Conservation (phyloP, 2,329 filamentous ascomycete genomes). For the Pseudopyricularia cyperi region DNA sequence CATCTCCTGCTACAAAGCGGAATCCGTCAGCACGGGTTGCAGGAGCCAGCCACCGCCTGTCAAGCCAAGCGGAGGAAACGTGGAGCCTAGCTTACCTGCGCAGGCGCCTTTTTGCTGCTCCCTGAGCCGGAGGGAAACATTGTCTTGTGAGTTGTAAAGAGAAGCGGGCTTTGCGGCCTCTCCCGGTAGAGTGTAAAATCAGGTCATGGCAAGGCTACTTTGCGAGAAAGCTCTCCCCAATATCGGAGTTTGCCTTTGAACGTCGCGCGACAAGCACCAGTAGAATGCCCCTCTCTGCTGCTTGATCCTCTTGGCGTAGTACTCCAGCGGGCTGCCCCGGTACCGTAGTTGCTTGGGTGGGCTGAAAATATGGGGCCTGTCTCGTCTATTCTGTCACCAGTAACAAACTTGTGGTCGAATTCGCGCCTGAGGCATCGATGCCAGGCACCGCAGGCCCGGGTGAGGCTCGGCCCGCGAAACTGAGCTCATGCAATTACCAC, state of each 20-base stretch:
- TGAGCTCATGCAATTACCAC: background rate
- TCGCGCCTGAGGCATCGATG: background rate
- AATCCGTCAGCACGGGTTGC: constrained; percentile 4
- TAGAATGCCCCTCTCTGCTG: background rate
- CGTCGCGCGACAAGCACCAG: background rate
- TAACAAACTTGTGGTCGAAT: background rate
- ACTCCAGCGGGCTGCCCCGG: too few species aligned
- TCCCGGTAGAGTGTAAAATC: background rate
- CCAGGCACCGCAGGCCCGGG: background rate
- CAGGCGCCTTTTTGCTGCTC: constrained; percentile 55
- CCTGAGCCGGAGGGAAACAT: constrained; percentile 51
- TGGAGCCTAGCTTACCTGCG: constrained; percentile 44
- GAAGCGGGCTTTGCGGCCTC: background rate
- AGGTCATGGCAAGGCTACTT: background rate
- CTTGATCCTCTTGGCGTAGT: too few species aligned
- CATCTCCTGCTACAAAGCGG: constrained; percentile 62
- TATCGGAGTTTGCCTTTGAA: background rate
- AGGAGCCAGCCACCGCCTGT: constrained; percentile 1
- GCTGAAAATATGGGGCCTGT: background rate
- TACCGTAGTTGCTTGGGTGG: background rate
- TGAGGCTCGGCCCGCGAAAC: background rate
- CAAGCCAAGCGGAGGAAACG: background rate
- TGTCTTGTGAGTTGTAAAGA: constrained; percentile 17
- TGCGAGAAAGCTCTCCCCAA: background rate
- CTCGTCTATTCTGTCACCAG: background rate